phyloP scores from a whole-genome alignment of 371 early-diverging fungal species.

The Mortierella sp. region DNA sequence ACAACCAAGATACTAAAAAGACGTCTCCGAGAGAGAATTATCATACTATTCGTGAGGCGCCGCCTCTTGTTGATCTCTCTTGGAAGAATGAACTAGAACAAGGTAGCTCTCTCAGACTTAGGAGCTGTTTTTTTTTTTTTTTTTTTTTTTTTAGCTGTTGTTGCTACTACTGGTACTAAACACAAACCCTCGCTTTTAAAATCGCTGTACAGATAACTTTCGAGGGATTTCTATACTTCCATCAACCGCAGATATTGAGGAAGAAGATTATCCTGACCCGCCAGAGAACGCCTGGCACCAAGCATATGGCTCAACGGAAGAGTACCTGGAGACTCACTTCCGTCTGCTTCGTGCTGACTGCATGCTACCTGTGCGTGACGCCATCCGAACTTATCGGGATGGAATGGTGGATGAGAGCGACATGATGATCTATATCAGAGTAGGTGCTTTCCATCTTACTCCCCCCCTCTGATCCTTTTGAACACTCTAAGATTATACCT shows the following conservation, averaged over 20 bases:
- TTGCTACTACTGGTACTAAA: background rate
- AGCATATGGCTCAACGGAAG: conserved; percentile 61
- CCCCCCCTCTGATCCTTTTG: background rate
- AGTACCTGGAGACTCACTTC: conserved; percentile 73
- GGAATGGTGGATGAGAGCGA: conserved; percentile 37
- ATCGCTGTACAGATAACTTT: conserved; percentile 27
- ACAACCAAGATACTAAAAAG: too few species aligned
- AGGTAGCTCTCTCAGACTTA: conserved; percentile 8
- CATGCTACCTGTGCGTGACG: conserved; percentile 63
- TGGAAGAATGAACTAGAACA: conserved; percentile 19
- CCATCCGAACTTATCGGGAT: conserved; percentile 57
- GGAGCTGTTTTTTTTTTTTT: background rate
- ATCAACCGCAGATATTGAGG: conserved; percentile 23
- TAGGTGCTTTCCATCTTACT: conserved; percentile 3
- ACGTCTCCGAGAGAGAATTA: background rate
- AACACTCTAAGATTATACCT: background rate
- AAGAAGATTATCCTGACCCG: conserved; percentile 48
- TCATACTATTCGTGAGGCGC: conserved; percentile 10
- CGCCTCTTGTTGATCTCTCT: conserved; percentile 19
- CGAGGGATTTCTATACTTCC: conserved; percentile 28
- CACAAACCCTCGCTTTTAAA: background rate
- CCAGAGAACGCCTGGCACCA: conserved; percentile 62
- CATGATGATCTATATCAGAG: conserved; percentile 31
- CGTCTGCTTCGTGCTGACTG: conserved; percentile 73
- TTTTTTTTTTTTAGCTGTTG: background rate